Conservation (phyloP, 2,329 filamentous ascomycete species). For the Trichoderma sp. region DNA sequence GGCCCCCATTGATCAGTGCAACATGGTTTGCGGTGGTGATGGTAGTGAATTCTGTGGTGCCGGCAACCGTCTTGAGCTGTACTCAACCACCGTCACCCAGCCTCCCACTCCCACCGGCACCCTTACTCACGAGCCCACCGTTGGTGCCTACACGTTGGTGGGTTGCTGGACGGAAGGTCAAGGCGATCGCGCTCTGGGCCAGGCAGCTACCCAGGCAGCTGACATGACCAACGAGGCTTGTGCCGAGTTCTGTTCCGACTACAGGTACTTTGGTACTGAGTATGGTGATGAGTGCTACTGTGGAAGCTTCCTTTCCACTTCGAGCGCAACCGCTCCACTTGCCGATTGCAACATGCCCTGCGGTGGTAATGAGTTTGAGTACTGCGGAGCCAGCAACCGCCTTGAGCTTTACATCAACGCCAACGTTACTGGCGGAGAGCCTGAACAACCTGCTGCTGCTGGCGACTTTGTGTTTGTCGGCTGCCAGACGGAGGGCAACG, state of each 20-base stretch:
- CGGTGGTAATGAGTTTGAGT: slow-evolving; percentile 33
- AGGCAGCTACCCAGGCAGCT: slow-evolving; percentile 26
- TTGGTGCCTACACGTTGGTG: slow-evolving; percentile 33
- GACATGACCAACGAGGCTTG: slow-evolving; percentile 38
- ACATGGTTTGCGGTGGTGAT: slow-evolving; percentile 43
- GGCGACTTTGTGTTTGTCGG: slow-evolving; percentile 36
- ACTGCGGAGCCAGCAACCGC: slow-evolving; percentile 36
- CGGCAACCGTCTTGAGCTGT: slow-evolving; percentile 44
- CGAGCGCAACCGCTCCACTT: slow-evolving; percentile 30
- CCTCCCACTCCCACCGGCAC: slow-evolving; percentile 30
- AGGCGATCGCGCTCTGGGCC: slow-evolving; percentile 36
- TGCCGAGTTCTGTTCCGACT: slow-evolving; percentile 36
- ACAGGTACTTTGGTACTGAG: slow-evolving; percentile 43
- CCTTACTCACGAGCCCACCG: slow-evolving; percentile 26
- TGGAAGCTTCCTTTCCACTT: slow-evolving; percentile 32
- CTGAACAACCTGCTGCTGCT: slow-evolving; percentile 33
- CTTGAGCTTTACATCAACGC: slow-evolving; percentile 36
- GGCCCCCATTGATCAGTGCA: slow-evolving; percentile 35
- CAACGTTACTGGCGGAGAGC: slow-evolving; percentile 28
- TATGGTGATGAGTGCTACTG: slow-evolving; percentile 42
- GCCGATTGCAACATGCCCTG: slow-evolving; percentile 38
- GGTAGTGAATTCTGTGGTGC: slow-evolving; percentile 43
- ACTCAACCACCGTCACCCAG: slow-evolving; percentile 41
- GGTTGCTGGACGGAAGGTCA: slow-evolving; percentile 44
- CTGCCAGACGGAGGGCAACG: slow-evolving; percentile 39